Percentiles rank a stretch among this genome's conserved stretches.
Evolutionary conservation across 768 basidiomycete genomes (phyloP).

Genomic region (Mycena amicta): DNA sequence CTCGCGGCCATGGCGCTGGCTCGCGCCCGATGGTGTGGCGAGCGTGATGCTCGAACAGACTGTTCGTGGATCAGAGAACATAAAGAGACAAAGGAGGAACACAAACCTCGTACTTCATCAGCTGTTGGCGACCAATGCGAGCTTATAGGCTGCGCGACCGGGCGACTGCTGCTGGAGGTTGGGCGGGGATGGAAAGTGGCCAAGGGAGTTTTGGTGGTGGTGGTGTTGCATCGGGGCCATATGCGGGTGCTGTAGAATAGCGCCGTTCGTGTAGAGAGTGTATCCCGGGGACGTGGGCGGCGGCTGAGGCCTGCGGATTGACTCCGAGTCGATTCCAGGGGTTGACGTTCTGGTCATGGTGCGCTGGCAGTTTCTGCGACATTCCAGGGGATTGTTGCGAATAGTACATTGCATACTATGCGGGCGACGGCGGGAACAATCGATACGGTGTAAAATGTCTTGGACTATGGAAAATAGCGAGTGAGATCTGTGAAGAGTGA

Average conservation of each 20-base stretch:
- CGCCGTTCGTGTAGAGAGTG: constrained; percentile 74
- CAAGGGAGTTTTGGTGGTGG: constrained; percentile 78
- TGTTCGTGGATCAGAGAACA: constrained; percentile 34
- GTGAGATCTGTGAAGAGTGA: not conserved
- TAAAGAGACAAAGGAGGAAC: constrained; percentile 19
- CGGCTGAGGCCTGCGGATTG: constrained; percentile 48
- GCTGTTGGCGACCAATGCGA: constrained; percentile 93
- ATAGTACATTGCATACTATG: constrained; percentile 71
- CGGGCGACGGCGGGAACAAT: not conserved
- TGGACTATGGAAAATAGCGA: not conserved
- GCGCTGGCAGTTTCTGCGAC: constrained; percentile 71
- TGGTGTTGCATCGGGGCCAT: constrained; percentile 61
- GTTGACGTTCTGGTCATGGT: constrained; percentile 62
- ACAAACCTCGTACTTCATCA: constrained; percentile 90
- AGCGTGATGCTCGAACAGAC: constrained; percentile 84
- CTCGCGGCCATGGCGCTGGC: constrained; percentile 94
- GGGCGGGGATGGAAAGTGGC: constrained; percentile 81
- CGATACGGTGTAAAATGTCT: not conserved
- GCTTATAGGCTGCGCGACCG: constrained; percentile 64
- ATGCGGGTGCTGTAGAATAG: constrained; percentile 63
- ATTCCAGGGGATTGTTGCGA: constrained; percentile 84
- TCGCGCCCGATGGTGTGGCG: constrained; percentile 92
- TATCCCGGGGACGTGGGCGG: constrained; percentile 73
- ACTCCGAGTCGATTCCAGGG: constrained; percentile 61
- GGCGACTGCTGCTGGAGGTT: constrained; percentile 64